Base-by-base conservation (phyloP, 2,329 filamentous ascomycete species). In the Apiospora marii region DNA sequence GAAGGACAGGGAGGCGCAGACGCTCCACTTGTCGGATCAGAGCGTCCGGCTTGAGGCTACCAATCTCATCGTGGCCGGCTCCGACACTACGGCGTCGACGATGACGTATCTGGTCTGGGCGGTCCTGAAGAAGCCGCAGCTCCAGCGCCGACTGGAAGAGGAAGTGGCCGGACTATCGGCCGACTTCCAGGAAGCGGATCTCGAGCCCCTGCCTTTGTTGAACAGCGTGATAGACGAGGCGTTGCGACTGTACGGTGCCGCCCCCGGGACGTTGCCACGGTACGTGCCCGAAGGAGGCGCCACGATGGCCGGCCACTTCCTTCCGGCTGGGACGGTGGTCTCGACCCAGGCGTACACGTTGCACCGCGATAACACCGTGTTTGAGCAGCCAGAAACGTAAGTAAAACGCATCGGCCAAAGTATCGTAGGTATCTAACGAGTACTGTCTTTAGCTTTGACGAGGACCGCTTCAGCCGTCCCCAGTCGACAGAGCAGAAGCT, bases 31-130 rank as follows among this genome's bases (percentile, higher is more conserved):
- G 0, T 68, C 67, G 24, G 67, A 27, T 12, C 12, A 8, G 10
- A 27, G 14, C n/a, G 53, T 44, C 3, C 22, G 44, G 67, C n/a
- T 43, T 41, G 67, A 68, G 37, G 67, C 67, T 12, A 22, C 37
- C 3, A 6, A 72, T 16, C 77, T 77, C 53, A 77, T 79, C 68
- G 69, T 86, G 4, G 88, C 87, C 0, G 87, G 87, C 0, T 86
- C 82, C 53, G 87, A 89, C 72, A 89, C 87, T 0, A 88, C 87
- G 0, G 84, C 87, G 0, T 81, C 83, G 19, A 85, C 85, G 0
- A 73, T 89, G 61, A 89, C 87, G 0, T 89, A 87, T 70, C 76
- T 87, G 0, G 75, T 84, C 7, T 88, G 83, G 83, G 76, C 78
- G 4, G 77, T 85, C 5, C 82, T 80, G 68, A 73, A 75, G 19